These are phyloP conservation scores for Mallotus nudiflorus DNA, from an alignment of 345 rosid species.

Conservation along the genomic window DNA sequence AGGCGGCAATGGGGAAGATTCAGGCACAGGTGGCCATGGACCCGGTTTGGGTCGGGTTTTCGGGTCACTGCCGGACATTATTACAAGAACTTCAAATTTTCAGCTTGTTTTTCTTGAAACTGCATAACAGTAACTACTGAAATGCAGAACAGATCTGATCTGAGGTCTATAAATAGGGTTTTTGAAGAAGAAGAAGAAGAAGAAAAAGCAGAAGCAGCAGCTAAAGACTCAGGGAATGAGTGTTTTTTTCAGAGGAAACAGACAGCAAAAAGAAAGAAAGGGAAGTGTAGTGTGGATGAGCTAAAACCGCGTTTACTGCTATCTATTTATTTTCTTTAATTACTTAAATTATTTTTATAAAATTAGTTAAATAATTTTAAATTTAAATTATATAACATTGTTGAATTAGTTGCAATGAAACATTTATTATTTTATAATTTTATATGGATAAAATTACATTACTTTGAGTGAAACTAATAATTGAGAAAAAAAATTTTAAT, in stretches of 20 bases:
- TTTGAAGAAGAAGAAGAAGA: not conserved
- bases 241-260: not conserved
- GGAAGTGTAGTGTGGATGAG: not conserved
- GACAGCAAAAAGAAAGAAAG: slow-evolving; percentile 12
- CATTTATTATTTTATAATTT: too few species aligned
- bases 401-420: too few species aligned
- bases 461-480: too few species aligned
- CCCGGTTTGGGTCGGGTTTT: slow-evolving; percentile 71
- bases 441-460: too few species aligned
- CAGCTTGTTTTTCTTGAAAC: too few species aligned
- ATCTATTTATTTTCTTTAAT: not conserved
- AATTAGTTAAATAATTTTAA: not conserved
- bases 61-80: slow-evolving; percentile 70
- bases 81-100: slow-evolving; percentile 13
- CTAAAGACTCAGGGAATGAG: slow-evolving; percentile 4
- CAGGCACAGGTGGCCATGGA: slow-evolving; percentile 74
- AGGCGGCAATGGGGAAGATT: slow-evolving; percentile 75
- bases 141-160: slow-evolving; percentile 33
- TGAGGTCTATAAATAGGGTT: not conserved
- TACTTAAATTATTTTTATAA: not conserved
- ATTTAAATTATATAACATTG: too few species aligned
- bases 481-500: too few species aligned
- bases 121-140: not conserved
- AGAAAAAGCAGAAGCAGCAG: slow-evolving; percentile 1
- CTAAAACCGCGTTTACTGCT: slow-evolving; percentile 29